Evolutionary conservation across 495 filamentous ascomycete species (phyloP).

Genomic region (Tetracladium setigerum): DNA sequence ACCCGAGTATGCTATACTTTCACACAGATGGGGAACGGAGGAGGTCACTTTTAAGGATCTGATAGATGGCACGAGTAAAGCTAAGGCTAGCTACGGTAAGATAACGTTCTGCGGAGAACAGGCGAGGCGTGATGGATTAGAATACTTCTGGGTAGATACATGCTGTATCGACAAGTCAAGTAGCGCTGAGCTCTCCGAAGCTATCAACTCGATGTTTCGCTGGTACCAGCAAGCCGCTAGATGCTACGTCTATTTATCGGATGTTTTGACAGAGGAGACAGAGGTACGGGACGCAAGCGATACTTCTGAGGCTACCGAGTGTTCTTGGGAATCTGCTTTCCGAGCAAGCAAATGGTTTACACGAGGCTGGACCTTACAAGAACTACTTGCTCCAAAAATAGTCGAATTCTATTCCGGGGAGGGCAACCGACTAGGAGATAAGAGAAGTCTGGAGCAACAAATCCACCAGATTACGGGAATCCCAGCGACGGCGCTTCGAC

Average conservation of each 20-base stretch:
- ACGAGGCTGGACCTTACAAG: too few relatives aligned
- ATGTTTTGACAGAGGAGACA: neutral
- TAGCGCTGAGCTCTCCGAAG: too few relatives aligned
- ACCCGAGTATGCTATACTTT: slow-evolving; percentile 9
- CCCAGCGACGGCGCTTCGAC: slow-evolving; percentile 13
- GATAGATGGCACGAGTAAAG: slow-evolving; percentile 1
- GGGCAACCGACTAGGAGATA: slow-evolving; percentile 21
- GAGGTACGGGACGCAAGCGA: neutral
- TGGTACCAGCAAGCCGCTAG: slow-evolving; percentile 1
- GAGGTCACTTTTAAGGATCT: slow-evolving; percentile 19
- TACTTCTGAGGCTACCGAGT: neutral
- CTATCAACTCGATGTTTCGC: too few relatives aligned
- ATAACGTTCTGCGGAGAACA: slow-evolving; percentile 25
- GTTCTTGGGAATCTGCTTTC: slow-evolving; percentile 8
- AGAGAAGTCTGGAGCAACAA: slow-evolving; percentile 9
- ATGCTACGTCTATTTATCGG: slow-evolving; percentile 22
- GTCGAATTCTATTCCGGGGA: slow-evolving; percentile 27
- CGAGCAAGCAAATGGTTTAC: slow-evolving; percentile 13
- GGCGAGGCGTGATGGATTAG: slow-evolving; percentile 16
- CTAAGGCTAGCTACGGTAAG: slow-evolving; percentile 18
- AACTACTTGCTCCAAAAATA: slow-evolving; percentile 23
- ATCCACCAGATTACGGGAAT: slow-evolving; percentile 22
- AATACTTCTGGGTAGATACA: too few relatives aligned
- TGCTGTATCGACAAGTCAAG: too few relatives aligned
- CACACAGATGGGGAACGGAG: slow-evolving; percentile 15